A percentile compares a stretch with the other conserved stretches of the same genome.
These are phyloP conservation scores for Pseudocercospora pini-densiflorae DNA, from an alignment of 2,329 filamentous ascomycete genomes.

Conservation along the genomic window DNA sequence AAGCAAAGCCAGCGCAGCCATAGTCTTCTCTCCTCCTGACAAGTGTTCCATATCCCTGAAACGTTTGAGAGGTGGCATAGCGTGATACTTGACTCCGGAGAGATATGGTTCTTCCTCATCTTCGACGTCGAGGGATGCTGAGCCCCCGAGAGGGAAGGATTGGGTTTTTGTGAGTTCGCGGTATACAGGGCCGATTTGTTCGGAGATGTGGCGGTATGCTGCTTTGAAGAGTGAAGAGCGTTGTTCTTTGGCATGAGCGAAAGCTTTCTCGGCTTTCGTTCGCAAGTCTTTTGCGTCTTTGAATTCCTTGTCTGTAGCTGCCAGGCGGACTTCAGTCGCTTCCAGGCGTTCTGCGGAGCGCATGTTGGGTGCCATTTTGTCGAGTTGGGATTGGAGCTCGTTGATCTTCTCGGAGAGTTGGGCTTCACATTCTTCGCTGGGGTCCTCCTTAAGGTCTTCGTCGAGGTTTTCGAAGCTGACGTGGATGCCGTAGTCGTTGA, in stretches of 20 bases:
- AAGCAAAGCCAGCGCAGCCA: slow-evolving; percentile 92
- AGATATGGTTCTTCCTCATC: slow-evolving; percentile 97
- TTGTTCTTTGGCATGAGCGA: slow-evolving; percentile 78
- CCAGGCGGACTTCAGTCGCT: slow-evolving; percentile 79
- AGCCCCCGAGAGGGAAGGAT: slow-evolving; percentile 90
- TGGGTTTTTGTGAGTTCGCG: slow-evolving; percentile 89
- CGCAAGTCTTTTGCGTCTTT: slow-evolving; percentile 79
- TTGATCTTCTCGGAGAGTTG: slow-evolving; percentile 77
- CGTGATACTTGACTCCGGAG: slow-evolving; percentile 95
- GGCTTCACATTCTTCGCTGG: slow-evolving; percentile 73
- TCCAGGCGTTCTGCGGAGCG: slow-evolving; percentile 91
- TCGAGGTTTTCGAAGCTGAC: slow-evolving; percentile 83
- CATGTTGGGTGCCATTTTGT: slow-evolving; percentile 97
- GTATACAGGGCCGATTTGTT: slow-evolving; percentile 93
- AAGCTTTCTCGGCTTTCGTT: slow-evolving; percentile 77
- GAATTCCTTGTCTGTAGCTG: slow-evolving; percentile 85
- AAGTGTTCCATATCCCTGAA: slow-evolving; percentile 99
- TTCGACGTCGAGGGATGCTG: slow-evolving; percentile 88
- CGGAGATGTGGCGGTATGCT: slow-evolving; percentile 91
- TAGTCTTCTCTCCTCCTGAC: slow-evolving; percentile 97
- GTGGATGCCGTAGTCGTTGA: slow-evolving; percentile 90
- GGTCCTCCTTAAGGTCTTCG: slow-evolving; percentile 78
- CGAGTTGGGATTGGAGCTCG: slow-evolving; percentile 75
- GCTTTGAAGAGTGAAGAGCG: slow-evolving; percentile 93
- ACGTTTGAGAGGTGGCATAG: slow-evolving; percentile 96